Evolutionary conservation across 2,329 filamentous ascomycete genomes (phyloP).

Genomic region (Colletotrichum brevisporum): DNA sequence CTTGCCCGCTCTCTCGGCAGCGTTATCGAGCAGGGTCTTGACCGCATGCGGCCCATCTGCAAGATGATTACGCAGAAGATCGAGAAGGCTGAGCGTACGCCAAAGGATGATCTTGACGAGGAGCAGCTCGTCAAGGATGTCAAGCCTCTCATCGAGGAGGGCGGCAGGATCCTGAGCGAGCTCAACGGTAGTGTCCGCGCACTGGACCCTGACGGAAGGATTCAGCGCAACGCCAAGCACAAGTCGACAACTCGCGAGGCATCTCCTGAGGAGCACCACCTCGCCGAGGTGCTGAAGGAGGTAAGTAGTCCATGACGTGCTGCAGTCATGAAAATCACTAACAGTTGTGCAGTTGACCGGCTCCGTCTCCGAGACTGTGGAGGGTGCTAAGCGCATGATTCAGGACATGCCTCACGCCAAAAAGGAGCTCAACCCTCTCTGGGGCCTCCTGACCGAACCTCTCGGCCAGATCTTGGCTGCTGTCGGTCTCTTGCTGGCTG

Average conservation of each 20-base stretch:
- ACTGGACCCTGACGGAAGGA: constrained; percentile 89
- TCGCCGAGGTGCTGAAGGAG: constrained; percentile 89
- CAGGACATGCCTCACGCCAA: constrained; percentile 94
- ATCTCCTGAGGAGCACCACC: constrained; percentile 84
- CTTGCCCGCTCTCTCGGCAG: constrained; percentile 82
- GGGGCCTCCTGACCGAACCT: constrained; percentile 85
- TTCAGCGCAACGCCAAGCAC: constrained; percentile 87
- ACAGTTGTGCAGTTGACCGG: constrained; percentile 74
- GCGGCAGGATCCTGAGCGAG: constrained; percentile 84
- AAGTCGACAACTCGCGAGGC: constrained; percentile 82
- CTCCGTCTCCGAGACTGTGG: constrained; percentile 85
- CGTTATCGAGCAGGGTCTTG: constrained; percentile 83
- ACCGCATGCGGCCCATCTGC: constrained; percentile 87
- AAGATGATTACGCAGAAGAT: constrained; percentile 90
- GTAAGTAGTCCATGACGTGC: constrained; percentile 46
- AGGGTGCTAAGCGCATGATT: constrained; percentile 89
- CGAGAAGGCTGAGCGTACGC: constrained; percentile 83
- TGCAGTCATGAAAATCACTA: not conserved
- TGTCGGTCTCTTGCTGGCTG: constrained; percentile 84
- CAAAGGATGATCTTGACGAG: constrained; percentile 90
- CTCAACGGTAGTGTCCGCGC: constrained; percentile 89
- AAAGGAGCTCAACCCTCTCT: constrained; percentile 94
- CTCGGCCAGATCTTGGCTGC: constrained; percentile 93
- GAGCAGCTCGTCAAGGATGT: constrained; percentile 89
- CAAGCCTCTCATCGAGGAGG: constrained; percentile 90